A percentile compares a stretch with the other conserved stretches of the same genome.
phyloP scores from a whole-genome alignment of 257 asterid genomes.

The Primulina huaijiensis region DNA sequence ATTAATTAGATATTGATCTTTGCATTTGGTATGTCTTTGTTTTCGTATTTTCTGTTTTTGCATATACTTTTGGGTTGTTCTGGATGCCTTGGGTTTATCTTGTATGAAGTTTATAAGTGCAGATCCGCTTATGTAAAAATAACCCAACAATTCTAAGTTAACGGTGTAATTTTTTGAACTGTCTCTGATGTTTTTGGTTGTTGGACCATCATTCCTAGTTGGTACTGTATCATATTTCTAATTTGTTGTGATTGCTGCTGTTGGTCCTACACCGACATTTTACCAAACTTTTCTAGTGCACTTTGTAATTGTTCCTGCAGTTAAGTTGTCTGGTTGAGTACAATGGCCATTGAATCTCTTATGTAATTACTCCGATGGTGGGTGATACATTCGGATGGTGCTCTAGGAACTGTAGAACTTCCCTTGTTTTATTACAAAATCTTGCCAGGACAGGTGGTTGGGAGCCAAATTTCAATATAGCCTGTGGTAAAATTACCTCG shows the following conservation, averaged over 20 bases:
- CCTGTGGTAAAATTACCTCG: not conserved
- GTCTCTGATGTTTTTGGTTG: conserved; percentile 7
- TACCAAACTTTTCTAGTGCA: conserved; percentile 31
- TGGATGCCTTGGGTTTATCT: not conserved
- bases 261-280: conserved; percentile 19
- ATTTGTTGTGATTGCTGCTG: conserved; percentile 7
- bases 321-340: conserved; percentile 30
- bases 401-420: not conserved
- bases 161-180: not conserved
- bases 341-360: not conserved
- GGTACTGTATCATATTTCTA: not conserved
- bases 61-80: not conserved
- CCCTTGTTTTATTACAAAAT: not conserved
- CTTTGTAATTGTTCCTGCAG: conserved; percentile 23
- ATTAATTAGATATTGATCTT: not conserved
- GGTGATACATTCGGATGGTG: not conserved
- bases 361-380: not conserved
- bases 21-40: conserved; percentile 8
- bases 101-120: not conserved
- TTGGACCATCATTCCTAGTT: not conserved
- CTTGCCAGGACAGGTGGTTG: not conserved
- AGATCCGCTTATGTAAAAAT: not conserved
- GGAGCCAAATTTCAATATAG: not conserved
- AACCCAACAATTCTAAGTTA: not conserved
- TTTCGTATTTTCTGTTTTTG: not conserved